A percentile compares a stretch with the other conserved stretches of the same genome.
Conservation (phyloP, 2,329 filamentous ascomycete species). For the Fusarium nodosum region DNA sequence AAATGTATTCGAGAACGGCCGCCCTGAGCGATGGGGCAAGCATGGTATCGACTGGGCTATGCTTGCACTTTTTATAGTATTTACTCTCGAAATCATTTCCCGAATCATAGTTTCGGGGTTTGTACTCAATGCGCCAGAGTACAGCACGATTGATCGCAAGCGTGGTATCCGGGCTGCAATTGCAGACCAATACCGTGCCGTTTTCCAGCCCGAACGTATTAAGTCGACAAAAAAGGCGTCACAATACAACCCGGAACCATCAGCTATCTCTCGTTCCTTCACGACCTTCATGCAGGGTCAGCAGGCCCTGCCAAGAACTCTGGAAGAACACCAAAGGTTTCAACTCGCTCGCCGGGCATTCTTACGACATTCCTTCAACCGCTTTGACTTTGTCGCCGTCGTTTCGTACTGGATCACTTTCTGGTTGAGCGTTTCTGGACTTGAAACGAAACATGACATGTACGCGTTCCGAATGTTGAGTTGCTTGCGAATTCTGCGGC, state of each 20-base stretch:
- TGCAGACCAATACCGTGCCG: conserved; percentile 78
- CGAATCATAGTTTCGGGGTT: conserved; percentile 95
- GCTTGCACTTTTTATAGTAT: conserved; percentile 86
- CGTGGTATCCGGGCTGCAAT: conserved; percentile 81
- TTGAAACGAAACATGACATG: conserved; percentile 78
- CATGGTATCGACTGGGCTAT: conserved; percentile 83
- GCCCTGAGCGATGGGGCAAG: conserved; percentile 75
- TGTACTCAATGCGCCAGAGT: conserved; percentile 89
- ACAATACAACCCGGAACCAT: conserved; percentile 64
- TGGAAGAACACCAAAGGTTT: conserved; percentile 83
- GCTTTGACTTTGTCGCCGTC: conserved; percentile 93
- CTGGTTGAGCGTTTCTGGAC: conserved; percentile 74
- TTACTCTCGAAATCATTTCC: conserved; percentile 86
- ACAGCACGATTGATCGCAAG: conserved; percentile 88
- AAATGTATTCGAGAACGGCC: conserved; percentile 75
- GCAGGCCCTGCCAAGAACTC: conserved; percentile 69
- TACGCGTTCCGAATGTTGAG: conserved; percentile 98
- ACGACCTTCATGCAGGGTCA: conserved; percentile 81
- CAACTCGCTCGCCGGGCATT: conserved; percentile 93
- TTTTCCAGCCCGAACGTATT: conserved; percentile 86
- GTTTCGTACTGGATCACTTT: conserved; percentile 97
- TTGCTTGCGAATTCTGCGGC: conserved; percentile 89
- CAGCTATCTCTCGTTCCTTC: conserved; percentile 81
- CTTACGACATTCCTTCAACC: conserved; percentile 93
- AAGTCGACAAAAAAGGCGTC: conserved; percentile 71